Percentiles rank a stretch among this genome's conserved stretches.
phyloP scores from a whole-genome alignment of 495 filamentous ascomycete species.

The Aspergillus panamensis region DNA sequence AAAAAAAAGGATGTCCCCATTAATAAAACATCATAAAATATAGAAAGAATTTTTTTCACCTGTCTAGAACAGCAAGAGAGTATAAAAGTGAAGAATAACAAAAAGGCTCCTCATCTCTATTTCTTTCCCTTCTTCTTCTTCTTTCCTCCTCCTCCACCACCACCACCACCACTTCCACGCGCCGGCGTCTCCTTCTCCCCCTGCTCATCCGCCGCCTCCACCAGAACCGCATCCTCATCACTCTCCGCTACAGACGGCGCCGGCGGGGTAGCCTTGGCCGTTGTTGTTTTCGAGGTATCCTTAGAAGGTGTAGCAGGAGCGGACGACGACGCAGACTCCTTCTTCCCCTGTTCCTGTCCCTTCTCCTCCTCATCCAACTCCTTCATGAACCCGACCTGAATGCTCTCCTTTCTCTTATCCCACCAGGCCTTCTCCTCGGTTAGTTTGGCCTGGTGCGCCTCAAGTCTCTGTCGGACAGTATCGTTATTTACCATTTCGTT shows the following conservation, averaged over 20 bases:
- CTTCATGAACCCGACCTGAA: slow-evolving; percentile 78
- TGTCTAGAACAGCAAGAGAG: neutral
- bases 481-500: slow-evolving; percentile 75
- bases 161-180: slow-evolving; percentile 23
- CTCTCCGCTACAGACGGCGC: slow-evolving; percentile 49
- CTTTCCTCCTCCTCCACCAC: slow-evolving; percentile 17
- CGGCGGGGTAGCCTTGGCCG: slow-evolving; percentile 2
- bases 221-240: slow-evolving; percentile 83
- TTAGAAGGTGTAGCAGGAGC: slow-evolving; percentile 16
- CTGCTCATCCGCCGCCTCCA: slow-evolving; percentile 65
- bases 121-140: slow-evolving; percentile 84
- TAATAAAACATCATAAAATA: neutral
- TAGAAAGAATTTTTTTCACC: neutral
- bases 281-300: slow-evolving; percentile 2
- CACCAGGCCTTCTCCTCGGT: slow-evolving; percentile 82
- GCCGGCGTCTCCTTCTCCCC: slow-evolving; percentile 26
- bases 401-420: slow-evolving; percentile 72
- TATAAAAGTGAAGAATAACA: slow-evolving; percentile 1
- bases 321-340: slow-evolving; percentile 19
- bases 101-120: slow-evolving; percentile 14
- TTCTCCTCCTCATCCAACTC: slow-evolving; percentile 60
- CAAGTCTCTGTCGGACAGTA: slow-evolving; percentile 56
- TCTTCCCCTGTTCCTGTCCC: slow-evolving; percentile 26
- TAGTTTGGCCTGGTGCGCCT: slow-evolving; percentile 62
- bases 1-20: too few relatives aligned